A percentile compares a stretch with the other conserved stretches of the same genome.
phyloP scores from a whole-genome alignment of 2,329 filamentous ascomycete genomes.

The Penicillium sp. region DNA sequence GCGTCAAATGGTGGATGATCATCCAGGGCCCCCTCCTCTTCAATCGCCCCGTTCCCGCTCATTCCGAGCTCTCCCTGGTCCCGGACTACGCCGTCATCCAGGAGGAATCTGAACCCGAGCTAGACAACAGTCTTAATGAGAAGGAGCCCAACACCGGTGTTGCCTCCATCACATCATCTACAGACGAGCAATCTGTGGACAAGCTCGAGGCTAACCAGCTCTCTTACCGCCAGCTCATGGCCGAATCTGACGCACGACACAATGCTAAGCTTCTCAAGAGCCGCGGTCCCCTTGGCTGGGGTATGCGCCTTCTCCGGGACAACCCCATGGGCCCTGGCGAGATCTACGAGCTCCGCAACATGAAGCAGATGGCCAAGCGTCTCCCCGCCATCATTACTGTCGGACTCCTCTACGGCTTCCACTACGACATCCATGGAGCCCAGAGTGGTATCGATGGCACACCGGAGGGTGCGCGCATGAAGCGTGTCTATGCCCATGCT shows the following conservation, averaged over 20 bases:
- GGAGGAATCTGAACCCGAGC: constrained; percentile 53
- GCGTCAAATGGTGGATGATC: constrained; percentile 61
- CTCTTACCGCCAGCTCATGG: constrained; percentile 61
- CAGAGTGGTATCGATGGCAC: constrained; percentile 68
- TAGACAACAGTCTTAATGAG: constrained; percentile 30
- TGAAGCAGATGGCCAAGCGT: constrained; percentile 60
- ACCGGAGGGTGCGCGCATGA: constrained; percentile 69
- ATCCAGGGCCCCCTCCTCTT: constrained; percentile 62
- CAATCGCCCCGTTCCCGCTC: constrained; percentile 54
- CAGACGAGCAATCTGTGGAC: constrained; percentile 41
- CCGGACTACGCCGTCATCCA: constrained; percentile 77
- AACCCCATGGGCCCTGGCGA: constrained; percentile 69
- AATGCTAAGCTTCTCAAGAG: constrained; percentile 61
- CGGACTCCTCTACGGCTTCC: constrained; percentile 65
- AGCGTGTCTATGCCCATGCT: constrained; percentile 61
- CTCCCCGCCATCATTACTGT: constrained; percentile 64
- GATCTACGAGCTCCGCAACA: constrained; percentile 71
- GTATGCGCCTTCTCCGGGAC: constrained; percentile 70
- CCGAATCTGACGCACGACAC: constrained; percentile 54
- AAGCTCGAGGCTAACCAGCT: constrained; percentile 50
- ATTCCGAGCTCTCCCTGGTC: constrained; percentile 55
- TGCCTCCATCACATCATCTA: constrained; percentile 21
- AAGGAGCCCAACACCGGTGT: constrained; percentile 20
- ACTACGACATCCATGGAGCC: constrained; percentile 79
- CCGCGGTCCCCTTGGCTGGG: constrained; percentile 72